A percentile compares a stretch with the other conserved stretches of the same genome.
phyloP scores from a whole-genome alignment of 495 filamentous ascomycete species.

The Elasticomyces elasticus region DNA sequence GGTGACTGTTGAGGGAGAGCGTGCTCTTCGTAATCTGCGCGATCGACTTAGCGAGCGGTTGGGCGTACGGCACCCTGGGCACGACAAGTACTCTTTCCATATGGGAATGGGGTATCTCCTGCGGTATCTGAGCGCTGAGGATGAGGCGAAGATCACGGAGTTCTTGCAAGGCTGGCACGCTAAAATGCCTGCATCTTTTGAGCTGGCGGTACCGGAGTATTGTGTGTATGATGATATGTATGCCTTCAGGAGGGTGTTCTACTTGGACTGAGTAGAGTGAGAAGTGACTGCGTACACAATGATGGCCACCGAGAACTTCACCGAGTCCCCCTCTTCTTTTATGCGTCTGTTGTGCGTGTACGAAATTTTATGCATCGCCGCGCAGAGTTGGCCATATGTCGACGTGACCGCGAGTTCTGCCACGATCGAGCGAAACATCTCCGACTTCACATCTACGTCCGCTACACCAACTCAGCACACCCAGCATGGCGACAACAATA shows the following conservation, averaged over 20 bases:
- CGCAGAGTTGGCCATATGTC: too few relatives aligned
- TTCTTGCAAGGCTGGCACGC: neutral
- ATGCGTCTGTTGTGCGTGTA: too few relatives aligned
- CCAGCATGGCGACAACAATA: slow-evolving; percentile 41
- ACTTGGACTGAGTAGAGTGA: neutral
- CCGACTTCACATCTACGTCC: neutral
- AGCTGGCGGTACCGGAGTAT: neutral
- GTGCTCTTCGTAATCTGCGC: neutral
- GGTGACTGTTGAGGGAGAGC: neutral
- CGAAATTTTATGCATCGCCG: too few relatives aligned
- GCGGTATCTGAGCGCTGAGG: neutral
- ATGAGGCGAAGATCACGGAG: neutral
- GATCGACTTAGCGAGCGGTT: neutral
- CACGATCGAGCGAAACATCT: slow-evolving; percentile 34
- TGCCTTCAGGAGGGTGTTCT: neutral
- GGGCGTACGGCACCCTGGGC: neutral
- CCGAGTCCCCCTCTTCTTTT: too few relatives aligned
- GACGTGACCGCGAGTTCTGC: too few relatives aligned
- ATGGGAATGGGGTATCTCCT: neutral
- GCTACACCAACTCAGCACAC: neutral
- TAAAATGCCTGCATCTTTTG: neutral
- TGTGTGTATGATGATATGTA: slow-evolving; percentile 3
- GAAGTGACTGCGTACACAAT: too few relatives aligned
- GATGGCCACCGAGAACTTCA: too few relatives aligned
- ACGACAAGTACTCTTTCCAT: neutral